phyloP scores from a whole-genome alignment of 1,284 basidiomycete genomes.

The Cryptococcus deneoformans region DNA sequence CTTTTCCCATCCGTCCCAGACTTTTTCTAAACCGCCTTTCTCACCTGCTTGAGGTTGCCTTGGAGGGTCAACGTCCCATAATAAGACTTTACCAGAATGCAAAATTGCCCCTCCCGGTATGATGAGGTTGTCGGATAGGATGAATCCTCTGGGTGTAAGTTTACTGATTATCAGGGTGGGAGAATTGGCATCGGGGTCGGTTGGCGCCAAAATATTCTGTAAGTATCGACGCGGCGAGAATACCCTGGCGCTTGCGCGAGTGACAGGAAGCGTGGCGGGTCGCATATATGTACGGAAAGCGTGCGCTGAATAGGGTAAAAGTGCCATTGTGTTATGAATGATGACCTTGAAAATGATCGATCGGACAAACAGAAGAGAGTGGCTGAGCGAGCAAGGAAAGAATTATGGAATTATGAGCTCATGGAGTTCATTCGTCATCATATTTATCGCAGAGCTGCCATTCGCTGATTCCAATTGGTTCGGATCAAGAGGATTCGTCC shows the following conservation, averaged over 20 bases:
- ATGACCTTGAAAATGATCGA: background rate
- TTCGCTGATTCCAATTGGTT: background rate
- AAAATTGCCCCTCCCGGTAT: slow-evolving; percentile 76
- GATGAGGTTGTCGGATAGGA: slow-evolving; percentile 61
- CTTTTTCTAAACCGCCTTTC: slow-evolving; percentile 25
- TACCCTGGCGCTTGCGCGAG: background rate
- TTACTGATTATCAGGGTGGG: slow-evolving; percentile 32
- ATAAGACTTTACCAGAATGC: slow-evolving; percentile 76
- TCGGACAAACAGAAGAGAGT: background rate
- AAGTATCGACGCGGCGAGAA: slow-evolving; percentile 4
- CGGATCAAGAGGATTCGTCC: background rate
- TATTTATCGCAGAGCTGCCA: background rate
- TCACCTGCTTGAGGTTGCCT: slow-evolving; percentile 48
- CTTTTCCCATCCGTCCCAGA: slow-evolving; percentile 60
- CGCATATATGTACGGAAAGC: background rate
- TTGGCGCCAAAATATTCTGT: slow-evolving; percentile 26
- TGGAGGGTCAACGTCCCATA: slow-evolving; percentile 79
- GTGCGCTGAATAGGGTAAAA: background rate
- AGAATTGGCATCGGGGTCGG: slow-evolving; percentile 10
- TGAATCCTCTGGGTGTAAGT: slow-evolving; percentile 46
- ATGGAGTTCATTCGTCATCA: background rate
- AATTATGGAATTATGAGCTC: background rate
- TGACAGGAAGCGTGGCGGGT: background rate
- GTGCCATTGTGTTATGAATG: background rate
- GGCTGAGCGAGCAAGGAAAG: background rate